Evolutionary conservation across 176 grass and related monocot genomes (phyloP).

Genomic region (Cymbopogon citratus): DNA sequence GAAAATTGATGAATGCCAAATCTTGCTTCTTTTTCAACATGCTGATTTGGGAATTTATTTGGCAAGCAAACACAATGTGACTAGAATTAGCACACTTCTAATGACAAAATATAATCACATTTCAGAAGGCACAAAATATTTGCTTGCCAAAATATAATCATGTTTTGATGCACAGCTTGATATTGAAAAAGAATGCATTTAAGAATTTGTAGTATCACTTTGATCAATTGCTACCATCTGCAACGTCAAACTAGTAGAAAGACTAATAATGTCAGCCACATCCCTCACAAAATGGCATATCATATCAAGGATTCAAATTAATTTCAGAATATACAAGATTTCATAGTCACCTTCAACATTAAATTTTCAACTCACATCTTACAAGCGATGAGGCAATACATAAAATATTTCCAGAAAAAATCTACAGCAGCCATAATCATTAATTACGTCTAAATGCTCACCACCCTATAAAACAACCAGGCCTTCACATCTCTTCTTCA

Average conservation of each 20-base stretch:
- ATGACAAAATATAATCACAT: not conserved
- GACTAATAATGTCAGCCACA: not conserved
- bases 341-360: not conserved
- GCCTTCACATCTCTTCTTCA: not conserved
- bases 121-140: not conserved
- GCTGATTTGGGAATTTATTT: not conserved
- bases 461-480: conserved; percentile 8
- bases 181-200: not conserved
- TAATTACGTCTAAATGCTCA: not conserved
- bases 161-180: not conserved
- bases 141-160: not conserved
- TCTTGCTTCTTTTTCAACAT: not conserved
- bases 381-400: not conserved
- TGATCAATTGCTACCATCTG: conserved; percentile 8
- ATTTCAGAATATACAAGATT: not conserved
- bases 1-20: not conserved
- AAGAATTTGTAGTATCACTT: not conserved
- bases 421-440: not conserved
- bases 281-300: no score
- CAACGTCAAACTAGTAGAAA: not conserved
- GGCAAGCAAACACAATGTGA: not conserved
- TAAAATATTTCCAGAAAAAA: not conserved
- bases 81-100: not conserved
- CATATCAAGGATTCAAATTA: not conserved
- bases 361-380: not conserved